Evolutionary conservation across 1,284 basidiomycete genomes (phyloP).

Genomic region (Sparassis latifolia): DNA sequence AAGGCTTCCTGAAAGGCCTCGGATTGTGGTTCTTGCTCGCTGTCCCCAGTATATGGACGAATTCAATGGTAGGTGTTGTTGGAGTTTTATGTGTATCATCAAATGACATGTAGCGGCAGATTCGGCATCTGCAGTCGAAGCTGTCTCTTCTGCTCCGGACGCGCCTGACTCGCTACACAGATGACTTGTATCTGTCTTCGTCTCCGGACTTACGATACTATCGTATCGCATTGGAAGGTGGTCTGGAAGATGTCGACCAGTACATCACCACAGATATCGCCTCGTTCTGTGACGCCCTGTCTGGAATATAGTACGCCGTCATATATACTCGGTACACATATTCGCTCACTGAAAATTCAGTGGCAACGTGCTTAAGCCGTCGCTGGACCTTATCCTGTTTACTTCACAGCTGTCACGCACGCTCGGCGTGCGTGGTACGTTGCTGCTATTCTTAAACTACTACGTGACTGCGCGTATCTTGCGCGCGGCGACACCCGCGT

Average conservation of each 20-base stretch:
- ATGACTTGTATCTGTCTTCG: constrained; percentile 85
- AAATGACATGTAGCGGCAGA: constrained; percentile 37
- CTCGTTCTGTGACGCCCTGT: constrained; percentile 83
- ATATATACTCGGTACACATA: no score
- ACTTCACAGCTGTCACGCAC: constrained; percentile 86
- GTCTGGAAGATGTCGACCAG: constrained; percentile 79
- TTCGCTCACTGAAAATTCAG: constrained; percentile 15
- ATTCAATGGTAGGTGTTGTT: constrained; percentile 69
- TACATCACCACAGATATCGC: constrained; percentile 93
- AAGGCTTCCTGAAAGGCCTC: constrained; percentile 80
- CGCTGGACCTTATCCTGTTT: constrained; percentile 89
- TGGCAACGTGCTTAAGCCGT: constrained; percentile 76
- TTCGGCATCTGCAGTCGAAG: constrained; percentile 88
- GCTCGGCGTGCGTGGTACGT: constrained; percentile 76
- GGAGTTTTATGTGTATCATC: not conserved
- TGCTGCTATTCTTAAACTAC: constrained; percentile 81
- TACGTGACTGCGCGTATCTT: constrained; percentile 81
- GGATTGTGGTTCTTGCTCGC: constrained; percentile 89
- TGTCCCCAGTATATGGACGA: constrained; percentile 92
- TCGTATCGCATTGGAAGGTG: constrained; percentile 45
- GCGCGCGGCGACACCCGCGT: constrained; percentile 86
- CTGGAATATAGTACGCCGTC: constrained; percentile 72
- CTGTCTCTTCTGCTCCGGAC: constrained; percentile 83
- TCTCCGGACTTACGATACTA: constrained; percentile 68
- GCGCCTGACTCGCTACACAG: constrained; percentile 84